These are phyloP conservation scores for Trichosanthes truncata DNA, from an alignment of 306 rosid species.

Conservation along the genomic window DNA sequence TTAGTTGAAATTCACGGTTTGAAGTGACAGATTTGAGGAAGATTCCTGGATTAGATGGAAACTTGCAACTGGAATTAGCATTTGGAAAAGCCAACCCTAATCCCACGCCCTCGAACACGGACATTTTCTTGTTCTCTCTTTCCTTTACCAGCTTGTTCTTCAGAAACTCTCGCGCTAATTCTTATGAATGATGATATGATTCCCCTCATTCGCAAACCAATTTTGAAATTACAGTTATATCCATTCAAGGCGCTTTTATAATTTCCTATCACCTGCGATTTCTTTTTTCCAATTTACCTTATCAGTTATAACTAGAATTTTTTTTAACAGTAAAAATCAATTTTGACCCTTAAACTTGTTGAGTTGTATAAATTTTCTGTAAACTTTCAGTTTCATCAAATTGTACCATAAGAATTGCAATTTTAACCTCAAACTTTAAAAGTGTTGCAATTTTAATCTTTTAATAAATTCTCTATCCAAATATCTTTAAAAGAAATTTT, in stretches of 20 bases:
- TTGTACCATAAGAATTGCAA: too few relatives aligned
- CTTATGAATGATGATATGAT: background rate
- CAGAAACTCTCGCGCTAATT: background rate
- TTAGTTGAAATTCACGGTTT: background rate
- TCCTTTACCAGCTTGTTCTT: background rate
- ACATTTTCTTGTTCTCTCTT: background rate
- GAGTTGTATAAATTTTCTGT: too few relatives aligned
- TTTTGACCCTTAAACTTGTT: too few relatives aligned
- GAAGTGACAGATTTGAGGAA: background rate
- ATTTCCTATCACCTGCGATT: too few relatives aligned
- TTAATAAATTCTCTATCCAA: too few relatives aligned
- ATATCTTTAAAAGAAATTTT: too few relatives aligned
- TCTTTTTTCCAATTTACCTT: too few relatives aligned
- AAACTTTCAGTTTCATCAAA: too few relatives aligned
- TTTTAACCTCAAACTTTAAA: too few relatives aligned
- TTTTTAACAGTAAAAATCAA: too few relatives aligned
- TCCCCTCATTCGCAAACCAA: background rate
- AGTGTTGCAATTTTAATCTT: too few relatives aligned
- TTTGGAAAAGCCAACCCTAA: slow-evolving; percentile 4
- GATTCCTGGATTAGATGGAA: background rate
- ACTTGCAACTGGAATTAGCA: background rate
- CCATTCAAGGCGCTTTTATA: background rate
- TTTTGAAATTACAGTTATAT: background rate
- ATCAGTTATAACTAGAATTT: too few relatives aligned
- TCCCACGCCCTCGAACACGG: background rate